phyloP scores from a whole-genome alignment of 2,329 filamentous ascomycete species.

The Cordyceps javanica region DNA sequence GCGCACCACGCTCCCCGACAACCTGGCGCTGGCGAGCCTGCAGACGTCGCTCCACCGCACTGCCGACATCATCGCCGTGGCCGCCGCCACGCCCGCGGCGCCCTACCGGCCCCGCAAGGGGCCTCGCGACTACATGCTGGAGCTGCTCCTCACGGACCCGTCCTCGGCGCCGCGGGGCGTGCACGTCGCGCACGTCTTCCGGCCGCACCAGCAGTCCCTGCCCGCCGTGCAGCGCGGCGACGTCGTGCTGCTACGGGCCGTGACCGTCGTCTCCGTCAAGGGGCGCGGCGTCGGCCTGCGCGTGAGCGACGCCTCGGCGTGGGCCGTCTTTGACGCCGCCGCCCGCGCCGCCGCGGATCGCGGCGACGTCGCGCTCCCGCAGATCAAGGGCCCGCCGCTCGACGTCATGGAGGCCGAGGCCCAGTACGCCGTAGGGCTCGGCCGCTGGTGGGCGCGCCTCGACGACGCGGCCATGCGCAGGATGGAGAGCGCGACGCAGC shows the following conservation, averaged over 20 bases:
- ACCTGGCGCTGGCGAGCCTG: slow-evolving; percentile 44
- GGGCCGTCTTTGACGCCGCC: slow-evolving; percentile 53
- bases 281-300: slow-evolving; percentile 50
- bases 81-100: slow-evolving; percentile 42
- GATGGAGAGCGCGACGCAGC: slow-evolving; percentile 37
- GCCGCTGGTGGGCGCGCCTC: slow-evolving; percentile 42
- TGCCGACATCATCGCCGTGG: slow-evolving; percentile 50
- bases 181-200: slow-evolving; percentile 51
- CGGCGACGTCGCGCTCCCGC: slow-evolving; percentile 33
- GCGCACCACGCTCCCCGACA: slow-evolving; percentile 46
- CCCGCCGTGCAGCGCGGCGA: slow-evolving; percentile 51
- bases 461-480: slow-evolving; percentile 40
- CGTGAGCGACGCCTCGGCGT: slow-evolving; percentile 50
- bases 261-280: slow-evolving; percentile 48
- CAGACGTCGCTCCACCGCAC: slow-evolving; percentile 42
- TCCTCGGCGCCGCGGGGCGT: slow-evolving; percentile 44
- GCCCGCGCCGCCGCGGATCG: slow-evolving; percentile 18
- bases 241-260: slow-evolving; percentile 50
- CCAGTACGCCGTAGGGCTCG: slow-evolving; percentile 42
- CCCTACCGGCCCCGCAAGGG: slow-evolving; percentile 51
- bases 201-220: slow-evolving; percentile 51
- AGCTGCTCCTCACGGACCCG: slow-evolving; percentile 52
- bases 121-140: slow-evolving; percentile 53
- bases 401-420: slow-evolving; percentile 47
- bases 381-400: slow-evolving; percentile 55